Conservation (phyloP, 2,329 filamentous ascomycete species). For the Cladosporium sp. region DNA sequence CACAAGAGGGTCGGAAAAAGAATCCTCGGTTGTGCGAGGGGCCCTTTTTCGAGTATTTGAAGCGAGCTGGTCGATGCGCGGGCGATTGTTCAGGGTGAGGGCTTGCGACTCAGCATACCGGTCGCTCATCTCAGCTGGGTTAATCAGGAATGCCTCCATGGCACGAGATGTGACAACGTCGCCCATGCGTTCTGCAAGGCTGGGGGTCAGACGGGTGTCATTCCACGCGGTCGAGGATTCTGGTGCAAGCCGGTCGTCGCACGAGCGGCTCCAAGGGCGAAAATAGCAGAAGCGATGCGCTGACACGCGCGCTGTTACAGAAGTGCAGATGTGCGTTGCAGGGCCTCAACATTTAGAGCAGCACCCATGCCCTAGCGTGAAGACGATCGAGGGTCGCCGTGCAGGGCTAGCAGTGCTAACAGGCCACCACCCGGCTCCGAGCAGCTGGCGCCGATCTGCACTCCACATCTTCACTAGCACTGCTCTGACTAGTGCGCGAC, state of each 20-base stretch:
- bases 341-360: neutral
- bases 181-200: neutral
- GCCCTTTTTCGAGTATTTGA: neutral
- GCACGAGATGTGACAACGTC: neutral
- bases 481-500: neutral
- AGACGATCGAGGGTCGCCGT: neutral
- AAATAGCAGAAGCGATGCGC: neutral
- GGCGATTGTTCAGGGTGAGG: neutral
- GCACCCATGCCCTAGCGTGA: neutral
- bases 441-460: neutral
- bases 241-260: constrained; percentile 1
- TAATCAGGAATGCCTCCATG: constrained; percentile 11
- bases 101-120: constrained; percentile 7
- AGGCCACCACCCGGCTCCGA: neutral
- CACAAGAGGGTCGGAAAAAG: neutral
- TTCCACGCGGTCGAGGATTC: neutral
- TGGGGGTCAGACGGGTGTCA: constrained; percentile 7
- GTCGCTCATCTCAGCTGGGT: constrained; percentile 1
- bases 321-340: constrained; percentile 8
- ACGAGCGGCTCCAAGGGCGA: neutral
- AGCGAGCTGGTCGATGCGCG: constrained; percentile 1
- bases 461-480: neutral
- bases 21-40: neutral
- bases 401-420: neutral
- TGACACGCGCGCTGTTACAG: constrained; percentile 10